phyloP scores from a whole-genome alignment of 352 stramenopile genomes.

The Pythium monospermum region DNA sequence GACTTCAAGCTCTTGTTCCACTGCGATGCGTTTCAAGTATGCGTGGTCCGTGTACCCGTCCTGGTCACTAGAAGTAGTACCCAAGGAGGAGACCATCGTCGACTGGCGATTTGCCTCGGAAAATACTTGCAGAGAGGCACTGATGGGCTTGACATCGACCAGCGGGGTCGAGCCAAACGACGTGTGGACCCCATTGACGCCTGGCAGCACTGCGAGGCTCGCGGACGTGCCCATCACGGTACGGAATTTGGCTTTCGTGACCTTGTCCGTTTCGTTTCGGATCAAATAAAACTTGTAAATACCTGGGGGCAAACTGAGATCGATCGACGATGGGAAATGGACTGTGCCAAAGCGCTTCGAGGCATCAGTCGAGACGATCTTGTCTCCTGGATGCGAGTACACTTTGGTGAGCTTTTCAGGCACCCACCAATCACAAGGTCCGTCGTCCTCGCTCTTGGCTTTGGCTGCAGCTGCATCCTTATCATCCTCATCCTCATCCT shows the following conservation, averaged over 20 bases:
- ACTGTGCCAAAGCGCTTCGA: constrained; percentile 16
- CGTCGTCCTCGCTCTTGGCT: neutral
- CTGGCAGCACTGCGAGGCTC: constrained; percentile 34
- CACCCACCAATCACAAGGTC: constrained; percentile 36
- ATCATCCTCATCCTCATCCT: constrained; percentile 2
- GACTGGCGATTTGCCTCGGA: constrained; percentile 19
- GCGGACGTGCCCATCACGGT: constrained; percentile 24
- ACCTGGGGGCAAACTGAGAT: constrained; percentile 39
- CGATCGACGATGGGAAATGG: constrained; percentile 33
- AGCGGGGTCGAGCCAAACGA: constrained; percentile 51
- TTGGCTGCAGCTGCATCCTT: neutral
- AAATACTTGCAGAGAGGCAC: constrained; percentile 33
- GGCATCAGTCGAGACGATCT: constrained; percentile 18
- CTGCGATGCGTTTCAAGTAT: constrained; percentile 17
- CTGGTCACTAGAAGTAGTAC: constrained; percentile 11
- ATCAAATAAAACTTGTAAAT: constrained; percentile 42
- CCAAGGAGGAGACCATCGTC: too few species aligned
- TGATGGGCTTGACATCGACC: constrained; percentile 46
- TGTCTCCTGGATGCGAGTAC: constrained; percentile 23
- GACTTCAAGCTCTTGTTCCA: constrained; percentile 39
- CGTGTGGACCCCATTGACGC: constrained; percentile 46
- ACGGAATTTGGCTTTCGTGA: constrained; percentile 26
- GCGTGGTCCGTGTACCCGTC: constrained; percentile 25
- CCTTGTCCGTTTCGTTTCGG: constrained; percentile 27
- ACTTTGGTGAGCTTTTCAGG: constrained; percentile 23